These are phyloP conservation scores for Stevia rebaudiana DNA, from an alignment of 140 eudicot genomes.

Conservation along the genomic window DNA sequence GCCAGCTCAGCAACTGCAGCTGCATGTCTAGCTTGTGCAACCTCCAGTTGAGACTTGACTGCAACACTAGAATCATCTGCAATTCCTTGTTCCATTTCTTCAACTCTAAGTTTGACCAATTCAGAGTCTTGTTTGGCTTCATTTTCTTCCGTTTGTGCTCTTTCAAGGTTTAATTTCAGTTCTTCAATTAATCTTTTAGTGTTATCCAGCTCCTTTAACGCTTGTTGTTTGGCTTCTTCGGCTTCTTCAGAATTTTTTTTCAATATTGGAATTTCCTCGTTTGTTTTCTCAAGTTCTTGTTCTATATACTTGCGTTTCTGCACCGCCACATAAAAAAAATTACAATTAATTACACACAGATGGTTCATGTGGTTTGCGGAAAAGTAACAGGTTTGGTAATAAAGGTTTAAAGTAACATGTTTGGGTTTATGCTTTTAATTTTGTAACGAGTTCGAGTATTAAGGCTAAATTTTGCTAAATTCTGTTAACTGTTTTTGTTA, in stretches of 20 bases:
- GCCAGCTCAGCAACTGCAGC: constrained; percentile 62
- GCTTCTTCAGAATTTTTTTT: constrained; percentile 62
- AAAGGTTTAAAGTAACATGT: no score
- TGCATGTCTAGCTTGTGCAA: constrained; percentile 61
- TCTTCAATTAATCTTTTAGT: constrained; percentile 76
- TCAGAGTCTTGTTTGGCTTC: constrained; percentile 95
- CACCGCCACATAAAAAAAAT: constrained; percentile 19
- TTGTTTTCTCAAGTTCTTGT: constrained; percentile 72
- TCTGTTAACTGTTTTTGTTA: no score
- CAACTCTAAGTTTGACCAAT: constrained; percentile 64
- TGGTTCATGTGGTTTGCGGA: no score
- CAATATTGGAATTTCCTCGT: constrained; percentile 69
- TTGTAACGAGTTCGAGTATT: no score
- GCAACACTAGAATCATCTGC: constrained; percentile 82
- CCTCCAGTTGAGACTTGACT: constrained; percentile 81
- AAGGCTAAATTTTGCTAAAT: no score
- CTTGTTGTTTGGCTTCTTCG: constrained; percentile 57
- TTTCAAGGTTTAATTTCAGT: constrained; percentile 71
- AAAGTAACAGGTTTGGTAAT: no score
- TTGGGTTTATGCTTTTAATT: no score
- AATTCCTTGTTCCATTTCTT: constrained; percentile 91
- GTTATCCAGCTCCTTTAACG: constrained; percentile 63
- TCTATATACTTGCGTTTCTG: constrained; percentile 82
- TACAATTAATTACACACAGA: no score
- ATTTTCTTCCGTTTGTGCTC: constrained; percentile 81